Conservation (phyloP, 148 eudicot genomes). For the Amaranthus hypochondriacus region DNA sequence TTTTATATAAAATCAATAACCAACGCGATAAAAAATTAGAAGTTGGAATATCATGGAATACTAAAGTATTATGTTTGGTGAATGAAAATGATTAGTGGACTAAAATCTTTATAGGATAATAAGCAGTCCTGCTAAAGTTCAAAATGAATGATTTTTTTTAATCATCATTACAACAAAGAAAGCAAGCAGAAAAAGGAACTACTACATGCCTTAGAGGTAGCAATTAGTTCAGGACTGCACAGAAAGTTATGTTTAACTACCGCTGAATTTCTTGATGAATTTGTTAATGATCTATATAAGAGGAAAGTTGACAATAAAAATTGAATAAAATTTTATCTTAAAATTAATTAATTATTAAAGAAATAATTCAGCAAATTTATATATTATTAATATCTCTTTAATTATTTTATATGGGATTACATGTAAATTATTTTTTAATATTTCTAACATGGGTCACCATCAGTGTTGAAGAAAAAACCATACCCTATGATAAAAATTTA, state of each 20-base stretch:
- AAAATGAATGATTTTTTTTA: not conserved
- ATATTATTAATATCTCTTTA: too few relatives aligned
- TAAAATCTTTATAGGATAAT: not conserved
- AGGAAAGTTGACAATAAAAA: too few relatives aligned
- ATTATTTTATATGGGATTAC: too few relatives aligned
- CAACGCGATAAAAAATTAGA: too few relatives aligned
- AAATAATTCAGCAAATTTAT: too few relatives aligned
- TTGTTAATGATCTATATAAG: too few relatives aligned
- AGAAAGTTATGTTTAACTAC: not conserved
- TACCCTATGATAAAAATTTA: not conserved
- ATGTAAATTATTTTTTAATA: too few relatives aligned
- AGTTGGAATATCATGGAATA: not conserved
- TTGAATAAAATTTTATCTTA: too few relatives aligned
- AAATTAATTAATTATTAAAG: too few relatives aligned
- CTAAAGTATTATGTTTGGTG: not conserved
- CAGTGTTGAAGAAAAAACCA: conserved; percentile 1
- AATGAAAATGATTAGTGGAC: not conserved
- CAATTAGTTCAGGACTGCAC: not conserved
- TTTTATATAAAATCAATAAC: too few relatives aligned
- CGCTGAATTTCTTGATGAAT: too few relatives aligned
- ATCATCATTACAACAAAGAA: conserved; percentile 1
- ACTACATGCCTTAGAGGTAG: not conserved
- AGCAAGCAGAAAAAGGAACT: not conserved
- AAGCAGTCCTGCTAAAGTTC: not conserved
- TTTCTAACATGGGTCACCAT: conserved; percentile 9